A percentile compares a stretch with the other conserved stretches of the same genome.
Conservation (phyloP, 208 protist species). For the Vickermania ingenoplastis region DNA sequence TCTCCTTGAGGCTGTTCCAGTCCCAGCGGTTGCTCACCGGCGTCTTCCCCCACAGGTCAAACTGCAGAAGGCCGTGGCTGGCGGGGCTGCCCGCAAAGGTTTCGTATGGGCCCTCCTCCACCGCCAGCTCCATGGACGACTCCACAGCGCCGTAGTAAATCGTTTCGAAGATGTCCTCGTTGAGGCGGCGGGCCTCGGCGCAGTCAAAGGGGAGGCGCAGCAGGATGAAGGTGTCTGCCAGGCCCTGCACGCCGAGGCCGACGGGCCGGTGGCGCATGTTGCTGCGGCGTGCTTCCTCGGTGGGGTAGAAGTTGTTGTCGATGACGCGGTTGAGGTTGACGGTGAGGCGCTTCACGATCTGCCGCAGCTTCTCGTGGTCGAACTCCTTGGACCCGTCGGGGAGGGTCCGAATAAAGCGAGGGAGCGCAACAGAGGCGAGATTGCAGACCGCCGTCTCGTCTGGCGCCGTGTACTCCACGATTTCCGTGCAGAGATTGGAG, state of each 20-base stretch:
- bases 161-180: slow-evolving; percentile 99
- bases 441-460: slow-evolving; percentile 99
- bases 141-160: slow-evolving; percentile 97
- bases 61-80: slow-evolving; percentile 97
- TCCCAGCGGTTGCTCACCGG: slow-evolving; percentile 91
- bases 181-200: slow-evolving; percentile 87
- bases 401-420: slow-evolving; percentile 88
- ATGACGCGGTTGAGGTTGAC: slow-evolving; percentile 98
- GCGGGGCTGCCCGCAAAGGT: slow-evolving; percentile 93
- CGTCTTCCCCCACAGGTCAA: slow-evolving; percentile 94
- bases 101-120: slow-evolving; percentile 91
- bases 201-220: slow-evolving; percentile 94
- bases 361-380: slow-evolving; percentile 84
- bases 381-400: slow-evolving; percentile 44
- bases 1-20: slow-evolving; percentile 90
- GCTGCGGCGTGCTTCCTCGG: slow-evolving; percentile 88
- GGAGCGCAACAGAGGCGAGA: slow-evolving; percentile 97
- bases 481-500: slow-evolving; percentile 99
- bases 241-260: slow-evolving; percentile 98
- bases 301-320: slow-evolving; percentile 98
- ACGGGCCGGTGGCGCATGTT: slow-evolving; percentile 98
- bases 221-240: slow-evolving; percentile 97
- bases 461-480: slow-evolving; percentile 96
- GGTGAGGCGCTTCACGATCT: slow-evolving; percentile 91
- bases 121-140: slow-evolving; percentile 88